phyloP scores from a whole-genome alignment of 306 rosid genomes.

The Castanea mollissima region DNA sequence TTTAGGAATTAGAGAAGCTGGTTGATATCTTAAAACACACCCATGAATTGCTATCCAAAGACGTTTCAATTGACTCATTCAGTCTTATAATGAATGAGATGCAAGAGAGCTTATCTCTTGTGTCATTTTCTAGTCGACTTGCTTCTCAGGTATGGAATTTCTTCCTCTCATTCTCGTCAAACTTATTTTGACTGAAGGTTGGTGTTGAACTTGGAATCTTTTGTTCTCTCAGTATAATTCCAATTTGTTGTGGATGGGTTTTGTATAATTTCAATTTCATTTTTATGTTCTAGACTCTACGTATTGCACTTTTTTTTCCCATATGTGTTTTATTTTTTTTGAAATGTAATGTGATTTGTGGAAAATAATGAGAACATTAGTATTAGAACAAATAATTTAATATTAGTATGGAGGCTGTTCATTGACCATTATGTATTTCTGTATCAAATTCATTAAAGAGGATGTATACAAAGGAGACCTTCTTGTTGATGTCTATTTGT shows the following conservation, averaged over 20 bases:
- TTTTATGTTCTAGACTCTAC: neutral
- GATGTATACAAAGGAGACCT: neutral
- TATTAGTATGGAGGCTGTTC: neutral
- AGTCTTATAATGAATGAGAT: conserved; percentile 88
- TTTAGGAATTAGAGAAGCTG: conserved; percentile 90
- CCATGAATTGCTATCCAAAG: conserved; percentile 78
- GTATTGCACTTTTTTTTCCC: neutral
- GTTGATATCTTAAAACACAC: conserved; percentile 76
- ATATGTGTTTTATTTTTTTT: neutral
- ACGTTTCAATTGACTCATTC: conserved; percentile 81
- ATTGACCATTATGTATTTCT: neutral
- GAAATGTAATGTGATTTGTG: neutral
- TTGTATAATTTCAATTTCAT: neutral
- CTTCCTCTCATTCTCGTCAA: conserved; percentile 7
- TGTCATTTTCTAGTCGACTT: conserved; percentile 93
- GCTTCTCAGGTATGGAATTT: conserved; percentile 77
- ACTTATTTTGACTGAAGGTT: too few species aligned
- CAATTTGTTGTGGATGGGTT: too few species aligned
- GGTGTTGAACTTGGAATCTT: too few species aligned
- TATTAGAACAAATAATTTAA: neutral
- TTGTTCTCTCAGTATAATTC: too few species aligned
- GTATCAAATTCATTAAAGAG: neutral
- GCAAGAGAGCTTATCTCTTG: conserved; percentile 95
- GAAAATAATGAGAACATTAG: neutral
- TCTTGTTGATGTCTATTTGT: neutral